Evolutionary conservation across 768 basidiomycete species (phyloP).

Genomic region (Tubosaeta sp.): DNA sequence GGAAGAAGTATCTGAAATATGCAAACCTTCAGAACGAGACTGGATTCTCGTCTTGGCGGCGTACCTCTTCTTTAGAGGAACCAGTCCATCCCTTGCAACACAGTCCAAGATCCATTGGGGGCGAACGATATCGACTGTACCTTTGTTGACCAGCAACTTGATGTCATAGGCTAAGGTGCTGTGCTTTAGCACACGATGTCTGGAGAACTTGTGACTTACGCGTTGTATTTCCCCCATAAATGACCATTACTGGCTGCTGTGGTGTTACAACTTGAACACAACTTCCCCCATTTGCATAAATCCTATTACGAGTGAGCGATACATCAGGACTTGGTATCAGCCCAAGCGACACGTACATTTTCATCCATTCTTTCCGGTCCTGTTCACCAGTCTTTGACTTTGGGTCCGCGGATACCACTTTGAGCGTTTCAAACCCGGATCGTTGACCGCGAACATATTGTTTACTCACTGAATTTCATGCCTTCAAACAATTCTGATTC

Average conservation of each 20-base stretch:
- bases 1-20: slow-evolving; percentile 67
- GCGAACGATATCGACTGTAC: slow-evolving; percentile 64
- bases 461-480: slow-evolving; percentile 70
- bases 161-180: slow-evolving; percentile 58
- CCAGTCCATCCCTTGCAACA: slow-evolving; percentile 48
- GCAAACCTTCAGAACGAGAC: neutral
- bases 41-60: neutral
- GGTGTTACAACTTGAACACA: slow-evolving; percentile 58
- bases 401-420: slow-evolving; percentile 75
- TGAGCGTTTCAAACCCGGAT: neutral
- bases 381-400: slow-evolving; percentile 62
- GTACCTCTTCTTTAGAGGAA: slow-evolving; percentile 69
- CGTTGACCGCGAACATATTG: neutral
- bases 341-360: slow-evolving; percentile 42
- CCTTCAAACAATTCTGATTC: slow-evolving; percentile 67
- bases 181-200: neutral
- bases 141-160: slow-evolving; percentile 67
- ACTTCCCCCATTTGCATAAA: slow-evolving; percentile 65
- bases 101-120: slow-evolving; percentile 84
- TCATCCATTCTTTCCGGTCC: slow-evolving; percentile 67
- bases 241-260: slow-evolving; percentile 49
- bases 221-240: slow-evolving; percentile 66
- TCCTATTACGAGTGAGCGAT: slow-evolving; percentile 38
- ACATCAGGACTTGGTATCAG: neutral
- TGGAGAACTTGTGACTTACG: slow-evolving; percentile 44